Percentiles rank a stretch among this genome's conserved stretches.
Conservation (phyloP, 768 basidiomycete species). For the Mycena kentingensis region DNA sequence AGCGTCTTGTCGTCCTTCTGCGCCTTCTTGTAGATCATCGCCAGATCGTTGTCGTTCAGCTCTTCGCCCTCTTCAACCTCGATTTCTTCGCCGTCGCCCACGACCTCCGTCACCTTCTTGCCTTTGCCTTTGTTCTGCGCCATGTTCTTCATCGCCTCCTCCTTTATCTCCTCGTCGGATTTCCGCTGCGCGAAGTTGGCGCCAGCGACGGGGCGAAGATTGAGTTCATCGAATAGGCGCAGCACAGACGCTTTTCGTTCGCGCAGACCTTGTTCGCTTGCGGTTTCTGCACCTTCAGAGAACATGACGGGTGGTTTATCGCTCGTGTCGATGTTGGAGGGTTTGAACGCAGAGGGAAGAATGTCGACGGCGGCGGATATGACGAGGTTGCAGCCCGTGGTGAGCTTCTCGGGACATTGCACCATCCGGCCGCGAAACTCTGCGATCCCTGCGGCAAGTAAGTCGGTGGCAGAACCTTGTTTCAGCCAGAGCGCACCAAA, state of each 20-base stretch:
- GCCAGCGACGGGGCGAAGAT: constrained; percentile 63
- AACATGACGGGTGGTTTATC: constrained; percentile 46
- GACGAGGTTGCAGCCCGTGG: constrained; percentile 76
- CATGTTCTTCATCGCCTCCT: constrained; percentile 45
- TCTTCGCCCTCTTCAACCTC: constrained; percentile 86
- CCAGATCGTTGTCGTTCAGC: constrained; percentile 76
- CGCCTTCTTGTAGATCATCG: constrained; percentile 86
- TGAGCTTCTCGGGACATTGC: constrained; percentile 71
- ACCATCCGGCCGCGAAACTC: constrained; percentile 73
- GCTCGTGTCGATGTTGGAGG: constrained; percentile 40
- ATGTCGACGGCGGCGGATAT: constrained; percentile 76
- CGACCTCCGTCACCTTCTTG: constrained; percentile 63
- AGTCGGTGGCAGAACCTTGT: constrained; percentile 1
- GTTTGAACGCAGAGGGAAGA: constrained; percentile 65
- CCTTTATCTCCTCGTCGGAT: constrained; percentile 37
- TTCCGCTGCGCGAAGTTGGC: constrained; percentile 37
- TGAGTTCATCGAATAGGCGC: constrained; percentile 71
- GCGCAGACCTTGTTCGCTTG: constrained; percentile 74
- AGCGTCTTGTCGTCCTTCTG: constrained; percentile 77
- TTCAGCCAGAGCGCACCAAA: constrained; percentile 54
- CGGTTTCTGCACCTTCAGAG: constrained; percentile 79
- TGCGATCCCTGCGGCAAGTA: constrained; percentile 50
- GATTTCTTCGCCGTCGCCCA: constrained; percentile 79
- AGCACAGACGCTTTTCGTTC: constrained; percentile 78
- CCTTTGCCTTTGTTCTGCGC: constrained; percentile 39